A percentile compares a stretch with the other conserved stretches of the same genome.
Conservation (phyloP, 768 basidiomycete species). For the Peribolospora baueri region DNA sequence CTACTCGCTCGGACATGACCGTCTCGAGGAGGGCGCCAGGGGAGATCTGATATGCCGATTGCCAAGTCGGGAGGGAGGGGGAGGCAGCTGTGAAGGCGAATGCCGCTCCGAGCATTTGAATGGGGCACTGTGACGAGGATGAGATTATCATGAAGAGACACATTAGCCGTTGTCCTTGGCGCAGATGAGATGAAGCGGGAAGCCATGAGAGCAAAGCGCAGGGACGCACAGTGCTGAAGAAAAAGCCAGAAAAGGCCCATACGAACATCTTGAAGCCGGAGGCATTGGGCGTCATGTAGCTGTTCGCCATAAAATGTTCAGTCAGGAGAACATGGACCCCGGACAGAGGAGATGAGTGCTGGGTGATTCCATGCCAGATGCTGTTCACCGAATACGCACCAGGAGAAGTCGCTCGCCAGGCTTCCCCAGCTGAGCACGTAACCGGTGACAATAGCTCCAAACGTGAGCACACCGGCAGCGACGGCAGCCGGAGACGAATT, state of each 20-base stretch:
- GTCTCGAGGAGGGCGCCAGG: neutral
- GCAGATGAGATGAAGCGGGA: neutral
- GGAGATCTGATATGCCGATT: too few relatives aligned
- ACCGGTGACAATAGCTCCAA: neutral
- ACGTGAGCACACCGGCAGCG: neutral
- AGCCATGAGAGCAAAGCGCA: neutral
- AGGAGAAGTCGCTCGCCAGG: neutral
- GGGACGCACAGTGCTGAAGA: neutral
- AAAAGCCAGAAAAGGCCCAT: neutral
- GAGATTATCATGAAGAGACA: too few relatives aligned
- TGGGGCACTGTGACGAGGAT: too few relatives aligned
- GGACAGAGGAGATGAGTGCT: neutral
- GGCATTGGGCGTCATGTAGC: neutral
- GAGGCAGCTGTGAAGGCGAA: neutral
- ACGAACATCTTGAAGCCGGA: neutral
- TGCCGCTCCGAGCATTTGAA: neutral
- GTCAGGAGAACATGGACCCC: neutral
- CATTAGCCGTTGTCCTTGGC: neutral
- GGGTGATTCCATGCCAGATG: neutral
- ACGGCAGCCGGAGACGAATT: neutral
- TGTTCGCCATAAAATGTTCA: neutral
- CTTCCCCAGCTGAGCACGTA: neutral
- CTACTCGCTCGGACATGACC: neutral
- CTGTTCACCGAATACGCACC: neutral
- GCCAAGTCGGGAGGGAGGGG: too few relatives aligned